phyloP scores from a whole-genome alignment of 177 flowering plant species.

The Telopea speciosissima region DNA sequence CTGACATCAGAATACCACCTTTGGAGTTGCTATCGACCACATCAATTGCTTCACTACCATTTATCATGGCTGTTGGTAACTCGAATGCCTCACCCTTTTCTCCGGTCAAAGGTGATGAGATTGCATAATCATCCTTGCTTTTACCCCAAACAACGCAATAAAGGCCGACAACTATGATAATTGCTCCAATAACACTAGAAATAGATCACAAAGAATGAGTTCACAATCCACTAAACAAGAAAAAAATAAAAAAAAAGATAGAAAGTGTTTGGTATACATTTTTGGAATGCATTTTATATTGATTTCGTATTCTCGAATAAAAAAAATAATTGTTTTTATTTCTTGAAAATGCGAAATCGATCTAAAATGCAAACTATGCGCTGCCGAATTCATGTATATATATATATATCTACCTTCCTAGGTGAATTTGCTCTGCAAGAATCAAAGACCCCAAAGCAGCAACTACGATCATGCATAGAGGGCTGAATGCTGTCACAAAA shows the following conservation, averaged over 20 bases:
- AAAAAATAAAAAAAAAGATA: not conserved
- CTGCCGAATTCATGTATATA: too few species aligned
- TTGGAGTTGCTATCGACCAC: not conserved
- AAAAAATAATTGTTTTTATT: too few species aligned
- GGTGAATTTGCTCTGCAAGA: slow-evolving; percentile 60
- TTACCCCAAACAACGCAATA: slow-evolving; percentile 64
- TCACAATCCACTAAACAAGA: not conserved
- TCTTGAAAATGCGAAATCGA: too few species aligned
- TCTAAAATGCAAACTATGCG: too few species aligned
- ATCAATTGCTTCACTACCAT: slow-evolving; percentile 1
- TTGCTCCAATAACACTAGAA: slow-evolving; percentile 46
- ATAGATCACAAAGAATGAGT: not conserved
- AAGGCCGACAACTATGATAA: slow-evolving; percentile 42
- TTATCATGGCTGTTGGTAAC: slow-evolving; percentile 23
- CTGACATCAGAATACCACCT: not conserved
- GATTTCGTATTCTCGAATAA: too few species aligned
- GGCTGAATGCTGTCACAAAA: slow-evolving; percentile 80
- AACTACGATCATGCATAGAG: slow-evolving; percentile 73
- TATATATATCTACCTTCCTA: slow-evolving; percentile 83
- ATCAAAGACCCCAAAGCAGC: slow-evolving; percentile 54
- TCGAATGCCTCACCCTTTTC: slow-evolving; percentile 17
- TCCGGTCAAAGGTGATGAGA: not conserved
- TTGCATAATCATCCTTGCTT: slow-evolving; percentile 42
- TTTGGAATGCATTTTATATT: too few species aligned
- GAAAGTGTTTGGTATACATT: too few species aligned